phyloP scores from a whole-genome alignment of 2,329 filamentous ascomycete genomes.

The Cryoendolithus antarcticus region DNA sequence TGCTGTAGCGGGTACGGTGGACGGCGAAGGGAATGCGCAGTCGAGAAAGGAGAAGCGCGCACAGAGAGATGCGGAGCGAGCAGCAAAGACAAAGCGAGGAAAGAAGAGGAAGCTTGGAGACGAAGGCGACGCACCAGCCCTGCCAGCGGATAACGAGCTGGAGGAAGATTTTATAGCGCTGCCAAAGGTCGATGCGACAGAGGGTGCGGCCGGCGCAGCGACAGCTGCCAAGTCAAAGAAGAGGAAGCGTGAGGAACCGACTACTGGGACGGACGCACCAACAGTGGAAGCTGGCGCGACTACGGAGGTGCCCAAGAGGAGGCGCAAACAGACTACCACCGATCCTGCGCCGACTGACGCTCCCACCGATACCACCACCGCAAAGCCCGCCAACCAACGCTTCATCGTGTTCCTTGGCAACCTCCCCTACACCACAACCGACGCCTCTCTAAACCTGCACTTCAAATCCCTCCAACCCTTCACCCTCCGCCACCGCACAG shows the following conservation, averaged over 20 bases:
- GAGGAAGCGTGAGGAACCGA: conserved; percentile 8
- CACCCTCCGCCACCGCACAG: conserved; percentile 60
- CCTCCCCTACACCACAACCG: conserved; percentile 72
- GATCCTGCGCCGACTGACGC: not conserved
- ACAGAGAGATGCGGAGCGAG: conserved; percentile 22
- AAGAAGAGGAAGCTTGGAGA: conserved; percentile 18
- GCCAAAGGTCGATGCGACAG: conserved; percentile 6
- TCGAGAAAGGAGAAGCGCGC: conserved; percentile 25
- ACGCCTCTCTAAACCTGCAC: conserved; percentile 56
- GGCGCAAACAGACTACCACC: conserved; percentile 4
- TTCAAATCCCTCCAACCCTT: conserved; percentile 64
- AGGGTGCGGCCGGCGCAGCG: not conserved
- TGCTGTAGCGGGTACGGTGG: no score
- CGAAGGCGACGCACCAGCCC: conserved; percentile 1
- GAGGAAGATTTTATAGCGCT: conserved; percentile 10
- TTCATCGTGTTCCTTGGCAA: conserved; percentile 82
- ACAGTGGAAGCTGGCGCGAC: not conserved
- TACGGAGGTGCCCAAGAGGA: conserved; percentile 5
- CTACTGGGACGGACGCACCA: not conserved
- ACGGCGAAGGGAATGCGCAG: no score
- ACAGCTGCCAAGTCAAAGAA: conserved; percentile 13
- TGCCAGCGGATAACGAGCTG: conserved; percentile 13
- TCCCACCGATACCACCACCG: conserved; percentile 6
- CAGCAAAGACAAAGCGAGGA: conserved; percentile 17
- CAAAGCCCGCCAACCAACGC: conserved; percentile 23